Conservation (phyloP, 371 early-diverging fungal genomes). For the Actinomucor elegans region DNA sequence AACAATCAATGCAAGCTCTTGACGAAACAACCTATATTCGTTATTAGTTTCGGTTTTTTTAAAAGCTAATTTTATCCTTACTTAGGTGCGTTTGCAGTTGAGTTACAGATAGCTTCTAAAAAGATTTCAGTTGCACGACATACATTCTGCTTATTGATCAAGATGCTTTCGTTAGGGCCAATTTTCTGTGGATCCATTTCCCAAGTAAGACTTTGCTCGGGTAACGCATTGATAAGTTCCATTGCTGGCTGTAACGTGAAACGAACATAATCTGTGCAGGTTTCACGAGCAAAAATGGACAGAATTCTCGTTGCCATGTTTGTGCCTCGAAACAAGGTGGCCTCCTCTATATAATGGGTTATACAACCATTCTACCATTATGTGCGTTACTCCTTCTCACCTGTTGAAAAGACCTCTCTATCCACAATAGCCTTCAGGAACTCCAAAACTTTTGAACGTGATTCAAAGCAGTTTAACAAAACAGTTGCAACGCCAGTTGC, state of each 20-base stretch:
- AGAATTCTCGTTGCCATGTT: constrained; percentile 83
- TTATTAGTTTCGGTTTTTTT: background rate
- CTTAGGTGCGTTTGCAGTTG: constrained; percentile 66
- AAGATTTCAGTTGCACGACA: constrained; percentile 69
- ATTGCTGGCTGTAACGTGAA: constrained; percentile 77
- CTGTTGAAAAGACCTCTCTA: constrained; percentile 73
- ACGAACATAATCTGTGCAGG: constrained; percentile 77
- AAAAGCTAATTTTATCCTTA: background rate
- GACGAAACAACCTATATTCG: constrained; percentile 55
- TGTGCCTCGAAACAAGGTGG: constrained; percentile 88
- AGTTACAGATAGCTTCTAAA: constrained; percentile 78
- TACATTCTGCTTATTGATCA: constrained; percentile 74
- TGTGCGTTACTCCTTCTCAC: constrained; percentile 17
- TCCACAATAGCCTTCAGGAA: constrained; percentile 77
- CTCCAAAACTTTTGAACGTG: constrained; percentile 60
- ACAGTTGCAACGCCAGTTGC: constrained; percentile 75
- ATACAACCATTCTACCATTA: constrained; percentile 51
- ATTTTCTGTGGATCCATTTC: constrained; percentile 84
- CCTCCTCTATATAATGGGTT: no score
- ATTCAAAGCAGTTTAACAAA: constrained; percentile 76
- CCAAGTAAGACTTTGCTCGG: constrained; percentile 44
- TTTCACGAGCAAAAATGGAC: constrained; percentile 71
- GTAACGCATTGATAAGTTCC: constrained; percentile 38
- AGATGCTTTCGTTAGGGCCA: constrained; percentile 50
- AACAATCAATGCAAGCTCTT: constrained; percentile 72